Conservation (phyloP, 2,329 filamentous ascomycete genomes). For the Dothiorella sarmentorum region DNA sequence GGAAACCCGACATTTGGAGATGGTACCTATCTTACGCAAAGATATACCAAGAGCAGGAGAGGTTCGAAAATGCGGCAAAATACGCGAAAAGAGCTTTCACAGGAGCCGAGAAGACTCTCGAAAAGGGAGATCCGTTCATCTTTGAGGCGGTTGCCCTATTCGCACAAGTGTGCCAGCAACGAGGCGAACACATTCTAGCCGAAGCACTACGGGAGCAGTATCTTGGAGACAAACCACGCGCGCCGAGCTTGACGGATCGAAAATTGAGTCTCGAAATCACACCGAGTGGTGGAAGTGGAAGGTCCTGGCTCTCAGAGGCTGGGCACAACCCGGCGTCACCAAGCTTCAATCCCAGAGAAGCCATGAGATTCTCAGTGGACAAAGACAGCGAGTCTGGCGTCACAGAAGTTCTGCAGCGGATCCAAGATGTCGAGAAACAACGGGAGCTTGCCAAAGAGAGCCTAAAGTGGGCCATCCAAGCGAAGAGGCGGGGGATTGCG, state of each 20-base stretch:
- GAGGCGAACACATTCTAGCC: constrained; percentile 5
- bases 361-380: background rate
- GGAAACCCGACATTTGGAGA: constrained; percentile 1
- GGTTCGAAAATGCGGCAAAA: background rate
- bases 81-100: constrained; percentile 12
- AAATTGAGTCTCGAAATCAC: background rate
- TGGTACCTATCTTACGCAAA: constrained; percentile 14
- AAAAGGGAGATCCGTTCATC: constrained; percentile 2
- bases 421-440: constrained; percentile 1
- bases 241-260: background rate
- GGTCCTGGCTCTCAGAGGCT: constrained; percentile 1
- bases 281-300: background rate
- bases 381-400: constrained; percentile 6
- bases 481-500: background rate
- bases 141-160: constrained; percentile 4
- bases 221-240: constrained; percentile 3
- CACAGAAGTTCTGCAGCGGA: background rate
- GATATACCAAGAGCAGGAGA: constrained; percentile 9
- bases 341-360: background rate
- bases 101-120: background rate
- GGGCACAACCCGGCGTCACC: constrained; percentile 3
- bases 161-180: constrained; percentile 13
- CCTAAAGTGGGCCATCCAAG: constrained; percentile 4
- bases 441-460: constrained; percentile 3
- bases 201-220: constrained; percentile 10